These are phyloP conservation scores for Cytospora paraplurivora DNA, from an alignment of 2,329 filamentous ascomycete genomes.

Conservation along the genomic window DNA sequence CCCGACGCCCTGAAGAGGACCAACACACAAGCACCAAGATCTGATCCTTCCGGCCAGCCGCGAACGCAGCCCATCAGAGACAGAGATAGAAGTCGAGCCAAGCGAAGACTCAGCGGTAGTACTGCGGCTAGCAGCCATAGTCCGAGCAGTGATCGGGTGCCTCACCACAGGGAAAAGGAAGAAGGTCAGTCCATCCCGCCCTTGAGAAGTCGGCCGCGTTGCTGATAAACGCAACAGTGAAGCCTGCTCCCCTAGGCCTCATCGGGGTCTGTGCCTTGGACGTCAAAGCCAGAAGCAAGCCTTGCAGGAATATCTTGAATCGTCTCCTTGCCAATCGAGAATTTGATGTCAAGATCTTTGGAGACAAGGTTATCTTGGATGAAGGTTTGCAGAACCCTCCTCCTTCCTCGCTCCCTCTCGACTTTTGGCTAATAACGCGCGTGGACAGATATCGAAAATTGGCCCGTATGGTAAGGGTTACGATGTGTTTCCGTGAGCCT, in stretches of 20 bases:
- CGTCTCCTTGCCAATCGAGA: constrained; percentile 86
- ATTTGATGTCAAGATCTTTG: constrained; percentile 97
- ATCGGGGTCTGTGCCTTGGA: constrained; percentile 97
- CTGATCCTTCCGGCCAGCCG: constrained; percentile 33
- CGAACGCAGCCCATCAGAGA: constrained; percentile 56
- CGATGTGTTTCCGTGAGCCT: neutral
- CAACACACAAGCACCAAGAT: constrained; percentile 36
- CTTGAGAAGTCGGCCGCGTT: constrained; percentile 22
- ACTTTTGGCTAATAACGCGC: constrained; percentile 27
- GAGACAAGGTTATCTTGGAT: constrained; percentile 97
- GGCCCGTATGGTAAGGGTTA: constrained; percentile 75
- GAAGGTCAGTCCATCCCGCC: constrained; percentile 42
- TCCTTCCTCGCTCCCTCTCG: neutral
- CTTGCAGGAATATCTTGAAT: constrained; percentile 93
- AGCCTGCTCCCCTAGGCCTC: constrained; percentile 62
- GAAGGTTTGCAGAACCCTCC: constrained; percentile 58
- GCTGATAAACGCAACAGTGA: constrained; percentile 44
- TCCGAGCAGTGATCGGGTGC: constrained; percentile 69
- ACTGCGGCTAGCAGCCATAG: constrained; percentile 81
- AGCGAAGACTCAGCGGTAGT: constrained; percentile 78
- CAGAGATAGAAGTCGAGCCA: constrained; percentile 60
- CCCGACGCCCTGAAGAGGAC: constrained; percentile 50
- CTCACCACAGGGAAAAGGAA: constrained; percentile 61
- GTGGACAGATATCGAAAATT: constrained; percentile 77
- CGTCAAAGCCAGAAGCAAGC: constrained; percentile 94